Evolutionary conservation across 2,329 filamentous ascomycete species (phyloP).

Genomic region (Scytalidium lignicola): DNA sequence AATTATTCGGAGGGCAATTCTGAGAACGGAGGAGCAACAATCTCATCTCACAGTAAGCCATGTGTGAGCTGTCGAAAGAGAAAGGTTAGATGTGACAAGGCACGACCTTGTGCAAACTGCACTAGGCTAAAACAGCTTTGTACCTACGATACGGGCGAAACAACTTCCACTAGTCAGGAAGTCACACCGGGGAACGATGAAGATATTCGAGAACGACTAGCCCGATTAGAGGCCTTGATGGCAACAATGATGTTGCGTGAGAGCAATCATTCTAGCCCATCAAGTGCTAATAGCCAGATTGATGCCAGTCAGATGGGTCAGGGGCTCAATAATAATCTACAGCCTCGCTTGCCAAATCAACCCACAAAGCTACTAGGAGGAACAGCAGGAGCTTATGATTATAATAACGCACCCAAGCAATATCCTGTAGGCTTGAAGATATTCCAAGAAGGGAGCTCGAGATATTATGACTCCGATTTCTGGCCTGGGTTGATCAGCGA

Average conservation of each 20-base stretch:
- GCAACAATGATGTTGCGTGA: slow-evolving; percentile 11
- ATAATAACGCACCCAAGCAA: neutral
- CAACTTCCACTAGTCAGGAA: slow-evolving; percentile 31
- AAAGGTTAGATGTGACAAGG: slow-evolving; percentile 69
- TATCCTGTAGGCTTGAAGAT: slow-evolving; percentile 13
- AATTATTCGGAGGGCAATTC: neutral
- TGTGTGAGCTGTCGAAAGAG: slow-evolving; percentile 27
- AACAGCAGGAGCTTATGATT: neutral
- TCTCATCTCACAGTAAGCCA: slow-evolving; percentile 35
- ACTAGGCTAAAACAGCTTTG: slow-evolving; percentile 58
- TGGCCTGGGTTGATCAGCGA: slow-evolving; percentile 15
- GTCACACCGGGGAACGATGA: slow-evolving; percentile 2
- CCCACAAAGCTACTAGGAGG: neutral
- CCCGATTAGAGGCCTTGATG: slow-evolving; percentile 16
- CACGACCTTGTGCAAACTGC: slow-evolving; percentile 66
- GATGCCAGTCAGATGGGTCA: neutral
- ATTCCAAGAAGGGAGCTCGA: slow-evolving; percentile 15
- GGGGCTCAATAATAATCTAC: neutral
- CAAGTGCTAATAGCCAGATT: neutral
- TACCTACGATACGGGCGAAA: slow-evolving; percentile 50
- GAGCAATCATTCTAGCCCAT: neutral
- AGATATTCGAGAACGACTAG: slow-evolving; percentile 15
- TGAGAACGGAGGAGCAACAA: neutral
- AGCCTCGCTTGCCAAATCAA: neutral
- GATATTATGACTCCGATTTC: slow-evolving; percentile 16